phyloP scores from a whole-genome alignment of 2,329 filamentous ascomycete genomes.

The Botrytis aclada region DNA sequence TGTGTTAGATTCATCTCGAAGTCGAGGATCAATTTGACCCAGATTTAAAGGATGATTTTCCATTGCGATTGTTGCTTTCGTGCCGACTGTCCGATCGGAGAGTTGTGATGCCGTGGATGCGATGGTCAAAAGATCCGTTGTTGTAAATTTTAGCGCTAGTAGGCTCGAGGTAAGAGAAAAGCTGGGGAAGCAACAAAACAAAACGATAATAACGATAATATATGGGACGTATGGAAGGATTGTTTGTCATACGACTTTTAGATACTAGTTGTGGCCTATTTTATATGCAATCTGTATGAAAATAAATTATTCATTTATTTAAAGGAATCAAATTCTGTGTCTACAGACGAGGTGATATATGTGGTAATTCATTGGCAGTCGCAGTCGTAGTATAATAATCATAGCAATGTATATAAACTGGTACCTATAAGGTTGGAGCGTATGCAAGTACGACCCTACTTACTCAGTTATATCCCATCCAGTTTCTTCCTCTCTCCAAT shows the following conservation, averaged over 20 bases:
- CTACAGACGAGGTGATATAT: neutral
- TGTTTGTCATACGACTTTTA: neutral
- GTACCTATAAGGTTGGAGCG: neutral
- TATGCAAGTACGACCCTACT: neutral
- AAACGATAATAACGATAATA: neutral
- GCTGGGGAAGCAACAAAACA: neutral
- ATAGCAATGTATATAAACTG: too few relatives aligned
- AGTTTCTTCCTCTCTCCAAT: neutral
- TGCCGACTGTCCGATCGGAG: slow-evolving; percentile 11
- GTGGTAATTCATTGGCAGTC: neutral
- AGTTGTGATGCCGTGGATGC: slow-evolving; percentile 17
- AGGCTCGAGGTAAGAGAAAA: neutral
- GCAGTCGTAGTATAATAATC: neutral
- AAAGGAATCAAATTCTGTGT: neutral
- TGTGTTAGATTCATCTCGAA: slow-evolving; percentile 22
- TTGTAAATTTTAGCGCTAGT: slow-evolving; percentile 1
- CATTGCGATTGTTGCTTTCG: slow-evolving; percentile 13
- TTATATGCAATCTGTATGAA: neutral
- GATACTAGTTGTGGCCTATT: neutral
- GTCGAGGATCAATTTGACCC: slow-evolving; percentile 23
- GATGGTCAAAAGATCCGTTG: slow-evolving; percentile 1
- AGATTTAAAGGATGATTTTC: slow-evolving; percentile 16
- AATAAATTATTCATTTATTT: neutral
- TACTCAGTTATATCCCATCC: neutral
- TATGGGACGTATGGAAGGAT: neutral